Evolutionary conservation across 768 basidiomycete genomes (phyloP).

Genomic region (Pleurotus ostreatus): DNA sequence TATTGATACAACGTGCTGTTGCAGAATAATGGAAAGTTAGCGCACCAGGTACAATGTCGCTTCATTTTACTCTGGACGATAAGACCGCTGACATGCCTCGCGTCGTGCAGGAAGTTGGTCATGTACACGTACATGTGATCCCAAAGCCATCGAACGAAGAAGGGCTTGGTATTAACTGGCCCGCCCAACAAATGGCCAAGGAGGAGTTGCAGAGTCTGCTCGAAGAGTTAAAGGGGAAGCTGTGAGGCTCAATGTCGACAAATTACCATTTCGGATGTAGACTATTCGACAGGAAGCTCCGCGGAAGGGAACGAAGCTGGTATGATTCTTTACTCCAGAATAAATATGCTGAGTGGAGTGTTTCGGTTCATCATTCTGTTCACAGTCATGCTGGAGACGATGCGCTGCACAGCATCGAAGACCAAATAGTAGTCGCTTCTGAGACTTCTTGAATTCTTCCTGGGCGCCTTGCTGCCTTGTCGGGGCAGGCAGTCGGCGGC

Average conservation of each 20-base stretch:
- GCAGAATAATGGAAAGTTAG: conserved; percentile 48
- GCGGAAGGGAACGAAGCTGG: not conserved
- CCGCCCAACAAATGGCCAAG: conserved; percentile 50
- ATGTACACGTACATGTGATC: conserved; percentile 94
- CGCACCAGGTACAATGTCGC: conserved; percentile 43
- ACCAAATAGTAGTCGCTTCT: no score
- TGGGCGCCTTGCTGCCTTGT: no score
- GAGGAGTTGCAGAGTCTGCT: conserved; percentile 58
- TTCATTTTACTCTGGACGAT: not conserved
- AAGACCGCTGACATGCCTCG: not conserved
- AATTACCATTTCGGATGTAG: no score
- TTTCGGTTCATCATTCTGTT: no score
- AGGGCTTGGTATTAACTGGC: conserved; percentile 86
- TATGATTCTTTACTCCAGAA: not conserved
- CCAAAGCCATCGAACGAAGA: conserved; percentile 56
- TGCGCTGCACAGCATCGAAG: no score
- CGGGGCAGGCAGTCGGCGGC: no score
- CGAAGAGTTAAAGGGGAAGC: conserved; percentile 56
- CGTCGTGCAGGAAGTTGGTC: conserved; percentile 58
- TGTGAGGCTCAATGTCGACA: conserved; percentile 21
- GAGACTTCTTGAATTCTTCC: no score
- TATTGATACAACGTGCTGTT: not conserved
- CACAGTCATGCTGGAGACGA: no score
- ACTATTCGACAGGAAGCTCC: no score
- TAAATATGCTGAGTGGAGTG: no score